Base-by-base conservation (phyloP, 1,284 basidiomycete genomes). In the Termitomyces sp. region DNA sequence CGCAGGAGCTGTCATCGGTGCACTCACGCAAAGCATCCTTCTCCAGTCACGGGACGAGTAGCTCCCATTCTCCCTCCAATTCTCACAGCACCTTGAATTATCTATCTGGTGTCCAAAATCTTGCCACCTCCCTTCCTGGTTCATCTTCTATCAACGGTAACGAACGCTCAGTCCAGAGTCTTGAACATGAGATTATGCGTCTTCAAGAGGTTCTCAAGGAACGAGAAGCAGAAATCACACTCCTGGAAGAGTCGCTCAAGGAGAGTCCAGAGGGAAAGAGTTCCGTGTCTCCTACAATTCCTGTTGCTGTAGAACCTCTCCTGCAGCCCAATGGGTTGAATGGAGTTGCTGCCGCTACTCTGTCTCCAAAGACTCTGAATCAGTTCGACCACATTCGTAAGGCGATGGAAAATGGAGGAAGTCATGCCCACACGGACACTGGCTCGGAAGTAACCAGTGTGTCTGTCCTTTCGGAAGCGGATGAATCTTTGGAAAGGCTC, bases 1-100 rank as follows among this genome's bases (percentile, higher is more conserved):
- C 93, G 75, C 93, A 94, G 91, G 92, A 96, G 83, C 84, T 94
- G 61, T 94, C 88, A 63, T 94, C 85, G 76, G 90, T 79, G 78
- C 88, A 86, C 67, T 92, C 86, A 75, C 88, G 87, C 80, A 88
- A 88, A 76, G 76, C 79, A 65, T 89, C 88, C 61, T 81, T 79
- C 61, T 88, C 86, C 62, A 88, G 84, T 68, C 80, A 84, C 67
- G 82, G 81, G 63, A 84, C 83, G 56, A 78, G 75, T 81, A 82
- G 81, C 61, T 82, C 82, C 12, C 76, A 82, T 64, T 82, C 82
- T 31, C 76, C 79, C 2, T 79, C 79, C 5, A 70, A 69, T 59
- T 78, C 77, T 3, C 68, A 74, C 55, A 72, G 73, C 12, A 55
- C 68, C 40, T 34, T 62, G 44, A 59, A 55, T 26, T 60, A 63